Conservation (phyloP, 139 green algal genomes). For the Closterium sp. region DNA sequence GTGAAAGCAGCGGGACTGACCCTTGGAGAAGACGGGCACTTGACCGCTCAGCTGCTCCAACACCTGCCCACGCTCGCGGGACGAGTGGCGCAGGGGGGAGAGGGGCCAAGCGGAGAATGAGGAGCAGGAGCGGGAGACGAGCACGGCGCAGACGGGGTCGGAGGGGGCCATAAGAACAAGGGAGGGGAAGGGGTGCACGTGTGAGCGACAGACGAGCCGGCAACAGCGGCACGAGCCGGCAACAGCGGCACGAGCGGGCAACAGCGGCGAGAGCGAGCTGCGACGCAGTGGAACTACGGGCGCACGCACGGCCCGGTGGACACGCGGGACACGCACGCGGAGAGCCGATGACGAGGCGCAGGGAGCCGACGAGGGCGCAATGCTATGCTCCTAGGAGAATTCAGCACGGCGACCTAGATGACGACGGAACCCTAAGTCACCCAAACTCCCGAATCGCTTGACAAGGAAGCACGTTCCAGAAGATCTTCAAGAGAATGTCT, state of each 20-base stretch:
- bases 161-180: not conserved
- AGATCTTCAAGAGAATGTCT: too few species aligned
- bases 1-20: not conserved
- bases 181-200: not conserved
- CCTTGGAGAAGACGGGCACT: constrained; percentile 95
- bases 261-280: not conserved
- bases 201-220: too few species aligned
- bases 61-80: constrained; percentile 67
- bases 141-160: not conserved
- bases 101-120: not conserved
- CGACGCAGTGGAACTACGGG: not conserved
- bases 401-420: not conserved
- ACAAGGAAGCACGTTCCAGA: too few species aligned
- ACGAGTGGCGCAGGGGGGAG: not conserved
- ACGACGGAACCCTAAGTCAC: not conserved
- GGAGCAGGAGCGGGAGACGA: too few species aligned
- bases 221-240: too few species aligned
- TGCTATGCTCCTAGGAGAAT: too few species aligned
- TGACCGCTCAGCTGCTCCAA: constrained; percentile 99
- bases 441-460: not conserved
- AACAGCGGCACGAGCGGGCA: too few species aligned
- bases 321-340: too few species aligned
- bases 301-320: too few species aligned
- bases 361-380: too few species aligned
- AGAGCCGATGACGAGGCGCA: too few species aligned